Evolutionary conservation across 2,329 filamentous ascomycete species (phyloP).

Genomic region (Claviceps lovelessii): DNA sequence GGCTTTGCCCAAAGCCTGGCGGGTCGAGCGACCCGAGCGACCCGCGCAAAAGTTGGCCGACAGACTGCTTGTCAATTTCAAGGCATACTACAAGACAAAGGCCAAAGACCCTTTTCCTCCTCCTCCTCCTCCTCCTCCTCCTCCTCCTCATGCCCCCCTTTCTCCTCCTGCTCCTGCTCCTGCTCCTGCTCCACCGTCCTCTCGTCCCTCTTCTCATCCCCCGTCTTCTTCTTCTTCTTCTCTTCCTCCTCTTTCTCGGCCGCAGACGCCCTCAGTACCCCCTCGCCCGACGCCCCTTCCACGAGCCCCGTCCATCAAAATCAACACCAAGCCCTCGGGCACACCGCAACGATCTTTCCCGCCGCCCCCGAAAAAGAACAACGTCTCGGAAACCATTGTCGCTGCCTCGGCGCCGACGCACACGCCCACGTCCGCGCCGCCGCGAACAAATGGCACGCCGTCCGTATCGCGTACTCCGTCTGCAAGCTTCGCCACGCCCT

Average conservation of each 20-base stretch:
- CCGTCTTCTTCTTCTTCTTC: too few species aligned
- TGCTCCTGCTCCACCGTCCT: too few species aligned
- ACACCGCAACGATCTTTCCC: slow-evolving; percentile 9
- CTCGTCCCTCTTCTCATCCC: too few species aligned
- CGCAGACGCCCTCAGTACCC: slow-evolving; percentile 14
- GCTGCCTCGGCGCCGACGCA: not conserved
- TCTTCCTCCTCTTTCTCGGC: slow-evolving; percentile 7
- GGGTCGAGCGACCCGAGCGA: slow-evolving; percentile 22
- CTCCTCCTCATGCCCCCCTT: not conserved
- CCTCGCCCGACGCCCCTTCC: slow-evolving; percentile 16
- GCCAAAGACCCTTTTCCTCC: slow-evolving; percentile 15
- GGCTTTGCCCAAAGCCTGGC: slow-evolving; percentile 28
- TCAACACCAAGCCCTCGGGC: slow-evolving; percentile 19
- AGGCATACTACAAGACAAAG: slow-evolving; percentile 23
- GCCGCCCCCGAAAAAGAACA: not conserved
- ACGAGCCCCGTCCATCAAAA: slow-evolving; percentile 25
- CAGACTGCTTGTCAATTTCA: slow-evolving; percentile 24
- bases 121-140: slow-evolving; percentile 4
- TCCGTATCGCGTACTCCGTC: slow-evolving; percentile 9
- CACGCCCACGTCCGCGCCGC: not conserved
- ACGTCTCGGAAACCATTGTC: slow-evolving; percentile 1
- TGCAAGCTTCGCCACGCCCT: slow-evolving; percentile 9
- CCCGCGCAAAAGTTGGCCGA: slow-evolving; percentile 21
- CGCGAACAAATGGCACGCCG: slow-evolving; percentile 3
- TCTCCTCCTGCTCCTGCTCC: slow-evolving; percentile 5